Evolutionary conservation across 495 filamentous ascomycete species (phyloP), one percentile per base, ranked within the genome.

Genomic region (Aspergillus sparsus): DNA sequence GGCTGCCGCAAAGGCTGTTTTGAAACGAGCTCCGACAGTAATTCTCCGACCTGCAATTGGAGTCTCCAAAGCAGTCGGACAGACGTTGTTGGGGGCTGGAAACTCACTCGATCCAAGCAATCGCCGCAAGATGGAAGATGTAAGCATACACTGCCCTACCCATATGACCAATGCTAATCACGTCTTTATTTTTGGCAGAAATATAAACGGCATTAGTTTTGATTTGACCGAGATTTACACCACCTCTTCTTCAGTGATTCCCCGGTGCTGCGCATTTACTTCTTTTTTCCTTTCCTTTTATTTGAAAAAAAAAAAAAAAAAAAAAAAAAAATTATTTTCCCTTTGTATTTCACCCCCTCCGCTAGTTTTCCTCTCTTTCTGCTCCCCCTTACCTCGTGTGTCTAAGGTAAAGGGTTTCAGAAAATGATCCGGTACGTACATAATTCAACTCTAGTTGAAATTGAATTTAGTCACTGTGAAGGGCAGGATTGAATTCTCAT

Each of bases 21-120:
- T 86, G 61, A 89, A 82, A 72, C 83, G 87, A 60, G 92, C 92
- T 32, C 95, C 95, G 39, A 97, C 92, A 0, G 88, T 97, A 9
- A 89, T 98, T 37, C 82, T 99, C 45, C 78, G 93, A 57, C 95
- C 95, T 31, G 89, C 90, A 2, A 91, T 98, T 67, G 95, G 94
- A 1, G 89, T 91, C 7, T 90, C 87, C 52, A 93, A 93, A 69
- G 95, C 92, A 2, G 88, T 97, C 18, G 89, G 92, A 7, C 89
- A 94, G 74, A 90, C 93, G 16, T 74, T 98, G 62, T 77, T 97
- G 72, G 95, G 95, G 18, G 92, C 92, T n/a, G 93, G 91, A 5
- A 99, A 98, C 72, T 85, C 89, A 47, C 70, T 98, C 65, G 95
- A 99, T 74, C 89, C 88, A 37, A 83, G 85, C 65, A 92, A 96